A percentile compares a stretch with the other conserved stretches of the same genome.
phyloP scores from a whole-genome alignment of 2,329 filamentous ascomycete genomes.

The Fusarium sp. region DNA sequence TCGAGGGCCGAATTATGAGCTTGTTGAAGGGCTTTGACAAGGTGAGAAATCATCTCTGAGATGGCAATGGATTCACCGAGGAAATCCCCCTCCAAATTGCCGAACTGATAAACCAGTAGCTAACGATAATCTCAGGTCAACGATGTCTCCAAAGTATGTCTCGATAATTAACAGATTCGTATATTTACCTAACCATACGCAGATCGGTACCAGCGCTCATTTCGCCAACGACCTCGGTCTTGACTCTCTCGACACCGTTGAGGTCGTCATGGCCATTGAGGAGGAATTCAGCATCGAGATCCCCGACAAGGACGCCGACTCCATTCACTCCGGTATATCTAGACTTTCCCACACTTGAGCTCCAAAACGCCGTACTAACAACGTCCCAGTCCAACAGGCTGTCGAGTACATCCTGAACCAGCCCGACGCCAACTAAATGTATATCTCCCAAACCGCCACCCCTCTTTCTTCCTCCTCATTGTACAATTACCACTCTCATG shows the following conservation, averaged over 20 bases:
- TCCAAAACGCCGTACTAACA: not conserved
- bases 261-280: constrained; percentile 99
- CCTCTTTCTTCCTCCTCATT: constrained; percentile 28
- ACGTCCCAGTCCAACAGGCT: constrained; percentile 81
- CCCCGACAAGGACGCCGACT: constrained; percentile 94
- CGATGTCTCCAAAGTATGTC: constrained; percentile 69
- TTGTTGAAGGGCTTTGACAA: constrained; percentile 98
- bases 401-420: constrained; percentile 93
- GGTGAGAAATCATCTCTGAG: constrained; percentile 48
- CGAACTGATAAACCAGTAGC: constrained; percentile 28
- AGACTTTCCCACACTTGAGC: not conserved
- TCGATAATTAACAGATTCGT: not conserved
- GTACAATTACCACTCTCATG: constrained; percentile 42
- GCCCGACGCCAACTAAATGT: constrained; percentile 80
- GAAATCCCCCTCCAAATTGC: not conserved
- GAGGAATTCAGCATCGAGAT: constrained; percentile 95
- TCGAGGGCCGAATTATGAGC: constrained; percentile 91
- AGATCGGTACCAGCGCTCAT: constrained; percentile 88
- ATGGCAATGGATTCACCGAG: not conserved
- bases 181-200: constrained; percentile 20
- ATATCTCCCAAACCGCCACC: constrained; percentile 10
- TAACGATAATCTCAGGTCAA: constrained; percentile 66
- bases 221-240: constrained; percentile 97
- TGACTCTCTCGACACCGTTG: constrained; percentile 97
- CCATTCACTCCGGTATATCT: constrained; percentile 87